Percentiles rank a stretch among this genome's conserved stretches.
Evolutionary conservation across 257 asterid genomes (phyloP).

Genomic region (Solanum etuberosum): DNA sequence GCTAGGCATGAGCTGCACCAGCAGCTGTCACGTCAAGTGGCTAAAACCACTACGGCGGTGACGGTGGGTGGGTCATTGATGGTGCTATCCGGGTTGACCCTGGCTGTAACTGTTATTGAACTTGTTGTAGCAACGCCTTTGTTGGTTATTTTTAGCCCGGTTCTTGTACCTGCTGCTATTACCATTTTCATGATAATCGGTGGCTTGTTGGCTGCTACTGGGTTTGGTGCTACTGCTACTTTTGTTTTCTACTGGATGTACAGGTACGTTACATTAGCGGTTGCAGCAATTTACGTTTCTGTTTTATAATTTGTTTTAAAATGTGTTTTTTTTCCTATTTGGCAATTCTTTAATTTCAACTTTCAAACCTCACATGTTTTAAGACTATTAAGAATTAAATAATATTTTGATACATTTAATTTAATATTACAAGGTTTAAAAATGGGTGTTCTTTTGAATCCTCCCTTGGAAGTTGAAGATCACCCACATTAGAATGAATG

Average conservation of each 20-base stretch:
- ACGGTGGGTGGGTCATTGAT: slow-evolving; percentile 76
- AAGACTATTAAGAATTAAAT: too few species aligned
- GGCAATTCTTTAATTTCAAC: too few species aligned
- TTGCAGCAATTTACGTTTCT: too few species aligned
- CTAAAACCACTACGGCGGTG: slow-evolving; percentile 81
- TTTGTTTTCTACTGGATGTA: slow-evolving; percentile 92
- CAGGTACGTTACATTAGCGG: not conserved
- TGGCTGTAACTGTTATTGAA: slow-evolving; percentile 65
- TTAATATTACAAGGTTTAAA: too few species aligned
- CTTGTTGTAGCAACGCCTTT: slow-evolving; percentile 72
- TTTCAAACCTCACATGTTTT: too few species aligned
- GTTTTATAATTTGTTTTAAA: too few species aligned
- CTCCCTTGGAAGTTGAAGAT: too few species aligned
- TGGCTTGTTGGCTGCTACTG: slow-evolving; percentile 58
- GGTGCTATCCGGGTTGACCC: slow-evolving; percentile 71
- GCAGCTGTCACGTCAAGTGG: slow-evolving; percentile 60
- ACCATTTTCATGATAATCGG: slow-evolving; percentile 44
- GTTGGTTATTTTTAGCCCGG: slow-evolving; percentile 81
- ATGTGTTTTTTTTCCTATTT: too few species aligned
- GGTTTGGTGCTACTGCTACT: slow-evolving; percentile 67
- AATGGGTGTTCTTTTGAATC: too few species aligned
- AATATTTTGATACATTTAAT: too few species aligned
- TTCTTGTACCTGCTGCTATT: slow-evolving; percentile 67
- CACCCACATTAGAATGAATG: too few species aligned
- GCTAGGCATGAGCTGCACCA: slow-evolving; percentile 20